Evolutionary conservation across 1,284 basidiomycete genomes (phyloP).

Genomic region (Fomes fomentarius): DNA sequence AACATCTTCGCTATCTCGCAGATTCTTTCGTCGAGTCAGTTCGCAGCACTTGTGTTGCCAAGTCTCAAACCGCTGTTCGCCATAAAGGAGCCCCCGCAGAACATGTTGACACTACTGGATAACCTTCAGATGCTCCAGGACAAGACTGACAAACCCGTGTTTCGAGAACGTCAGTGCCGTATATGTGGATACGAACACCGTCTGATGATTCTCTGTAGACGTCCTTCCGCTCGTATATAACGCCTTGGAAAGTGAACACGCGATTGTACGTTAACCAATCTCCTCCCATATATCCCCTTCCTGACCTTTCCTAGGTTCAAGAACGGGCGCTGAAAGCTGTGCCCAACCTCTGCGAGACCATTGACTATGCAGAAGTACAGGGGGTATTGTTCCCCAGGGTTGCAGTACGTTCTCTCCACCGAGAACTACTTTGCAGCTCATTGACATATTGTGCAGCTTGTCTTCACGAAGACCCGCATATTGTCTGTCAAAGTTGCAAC

Average conservation of each 20-base stretch:
- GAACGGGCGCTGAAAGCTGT: constrained; percentile 88
- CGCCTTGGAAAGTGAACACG: constrained; percentile 92
- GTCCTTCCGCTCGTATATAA: constrained; percentile 96
- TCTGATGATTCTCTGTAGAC: constrained; percentile 48
- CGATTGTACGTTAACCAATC: constrained; percentile 50
- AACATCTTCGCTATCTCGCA: constrained; percentile 95
- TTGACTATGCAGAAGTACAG: constrained; percentile 93
- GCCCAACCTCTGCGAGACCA: constrained; percentile 88
- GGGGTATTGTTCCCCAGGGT: constrained; percentile 86
- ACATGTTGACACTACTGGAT: constrained; percentile 91
- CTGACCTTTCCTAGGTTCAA: constrained; percentile 66
- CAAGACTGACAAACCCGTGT: constrained; percentile 88
- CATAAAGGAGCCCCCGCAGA: constrained; percentile 95
- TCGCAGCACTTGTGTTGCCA: constrained; percentile 82
- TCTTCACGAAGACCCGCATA: constrained; percentile 89
- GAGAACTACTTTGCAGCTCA: no score
- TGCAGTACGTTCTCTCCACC: constrained; percentile 60
- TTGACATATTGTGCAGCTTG: constrained; percentile 52
- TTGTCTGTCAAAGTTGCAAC: constrained; percentile 90
- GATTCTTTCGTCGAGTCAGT: constrained; percentile 79
- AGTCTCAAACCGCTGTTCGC: constrained; percentile 90
- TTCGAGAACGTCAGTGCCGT: constrained; percentile 80
- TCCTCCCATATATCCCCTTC: neutral
- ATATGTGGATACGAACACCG: neutral
- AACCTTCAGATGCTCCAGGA: constrained; percentile 87